Base-by-base conservation (phyloP, 306 rosid species). In the Trichosanthes cucumerina region DNA sequence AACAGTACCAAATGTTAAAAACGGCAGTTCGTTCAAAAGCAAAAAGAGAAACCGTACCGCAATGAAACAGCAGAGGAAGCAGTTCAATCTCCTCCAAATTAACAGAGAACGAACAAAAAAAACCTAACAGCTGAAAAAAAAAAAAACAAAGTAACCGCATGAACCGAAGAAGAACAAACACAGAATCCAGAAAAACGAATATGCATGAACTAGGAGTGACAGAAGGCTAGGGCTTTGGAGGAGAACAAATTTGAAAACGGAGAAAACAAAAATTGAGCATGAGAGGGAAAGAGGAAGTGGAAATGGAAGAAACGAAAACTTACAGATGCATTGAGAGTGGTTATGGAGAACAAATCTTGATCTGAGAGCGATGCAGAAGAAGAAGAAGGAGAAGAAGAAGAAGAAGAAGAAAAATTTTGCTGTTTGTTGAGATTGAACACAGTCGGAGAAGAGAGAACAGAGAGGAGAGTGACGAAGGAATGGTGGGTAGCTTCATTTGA, bases 401-500 rank as follows among this genome's bases (percentile, higher is more conserved):
- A 43, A 43, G 47, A 43, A 43, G 10, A 43, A 11, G 12, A 50
- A 50, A 50, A 14, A 14, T 5, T n/a, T n/a, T 7, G 60, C 2
- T 52, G 7, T 3, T 31, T 31, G 10, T 31, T 33, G 41, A 31
- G 69, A 62, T 62, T 31, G 43, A 57, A 66, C 28, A 68, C 52
- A 41, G 75, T 68, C 53, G 33, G 75, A 68, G 75, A 68, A 68
- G 75, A 68, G 74, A 39, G 75, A 68, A 68, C 52, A 34, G 21
- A 34, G 70, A 8, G 28, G 23, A 13, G 5, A n/a, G 53, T 41
- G 52, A 31, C 9, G 75, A 41, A 41, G n/a, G 46, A 69, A 41
- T 69, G 53, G 34, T 69, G 75, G 16, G 54, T 13, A 21, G 75
- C 75, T 38, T 66, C 74, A 11, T 66, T 66, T 36, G 74, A 66